Evolutionary conservation across 1,284 basidiomycete genomes (phyloP), one percentile per base, ranked within the genome.

Genomic region (Cutaneotrichosporon mucoides): DNA sequence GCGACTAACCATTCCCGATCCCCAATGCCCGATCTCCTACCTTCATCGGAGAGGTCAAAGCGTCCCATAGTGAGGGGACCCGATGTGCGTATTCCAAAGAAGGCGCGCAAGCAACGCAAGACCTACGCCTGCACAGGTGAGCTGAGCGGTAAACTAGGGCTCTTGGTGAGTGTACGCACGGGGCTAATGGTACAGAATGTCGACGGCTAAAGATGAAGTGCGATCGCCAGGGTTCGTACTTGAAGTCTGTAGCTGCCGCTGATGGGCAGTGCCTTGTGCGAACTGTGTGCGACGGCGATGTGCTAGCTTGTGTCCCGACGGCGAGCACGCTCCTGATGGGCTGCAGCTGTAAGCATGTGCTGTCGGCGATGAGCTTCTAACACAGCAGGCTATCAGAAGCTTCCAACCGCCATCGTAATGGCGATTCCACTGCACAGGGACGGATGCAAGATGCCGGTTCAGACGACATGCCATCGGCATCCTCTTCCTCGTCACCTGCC

Each of bases 171-270:
- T 24, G 2, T 2, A 24, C 24, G 24, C 2, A 24, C 24, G 24
- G 24, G 24, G 24, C 24, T 24, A 24, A 24, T 3, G 24, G 24
- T 24, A 7, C 15, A 50, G 49, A 50, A 40, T 40, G 49, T 36
- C 35, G 49, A 8, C 49, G 49, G 15, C 36, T 40, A n/a, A 50
- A 50, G 49, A 37, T 50, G 49, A 50, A 50, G 24, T 50, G 49
- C n/a, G 49, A 50, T 40, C 13, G 49, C 36, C 49, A 50, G 15
- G 36, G 49, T n/a, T 16, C 4, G 37, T 5, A 5, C 6, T 4
- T n/a, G 6, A 7, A 44, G 45, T 33, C 15, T n/a, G 24, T 4
- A 16, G 24, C 45, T 13, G 43, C 13, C 2, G 15, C 45, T 46
- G 34, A 49, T 40, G 12, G 50, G 11, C 50, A 52, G 50, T 52